Base-by-base conservation (phyloP, 2,329 filamentous ascomycete species). In the Phaeosphaeria sp. region DNA sequence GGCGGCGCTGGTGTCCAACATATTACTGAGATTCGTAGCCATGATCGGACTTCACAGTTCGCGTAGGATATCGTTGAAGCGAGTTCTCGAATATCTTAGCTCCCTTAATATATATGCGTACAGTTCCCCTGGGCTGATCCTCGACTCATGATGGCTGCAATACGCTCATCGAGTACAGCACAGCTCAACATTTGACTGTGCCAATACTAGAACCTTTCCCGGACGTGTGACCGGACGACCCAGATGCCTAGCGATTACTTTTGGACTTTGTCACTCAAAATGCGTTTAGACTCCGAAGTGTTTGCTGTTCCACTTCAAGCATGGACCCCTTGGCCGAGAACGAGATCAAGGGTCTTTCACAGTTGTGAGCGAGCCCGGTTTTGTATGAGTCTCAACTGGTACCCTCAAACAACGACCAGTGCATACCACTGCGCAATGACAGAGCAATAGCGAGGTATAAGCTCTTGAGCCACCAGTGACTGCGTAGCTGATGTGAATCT, bases 241-340 rank as follows among this genome's bases (percentile, higher is more conserved):
- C 9, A 9, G 9, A 9, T 27, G 25, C 25, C 7, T 15, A 36
- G 30, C 9, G 30, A 11, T 13, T 6, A 15, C 5, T 36, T 13
- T 3, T 36, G 5, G 13, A 36, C 3, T 3, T 15, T 36, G 30
- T 36, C 3, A 17, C 11, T 36, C 41, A 27, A 6, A 41, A 41
- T 6, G n/a, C 20, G 53, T 46, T 55, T 55, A 55, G 42, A 51
- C 47, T 39, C 53, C 53, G 53, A 51, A 36, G 3, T 36, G 30
- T 36, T 36, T 36, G 30, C 30, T 36, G 30, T 36, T 11, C 30
- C 30, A 36, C 11, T 36, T 11, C 3, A 36, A 36, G 30, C 30
- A 36, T 36, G 13, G 30, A 36, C 11, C 30, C 6, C 30, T 36
- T 36, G 30, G 30, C 30, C 30, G 30, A 11, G 13, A 15, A 13